Evolutionary conservation across 1,284 basidiomycete genomes (phyloP).

Genomic region (Thecaphora frezii): DNA sequence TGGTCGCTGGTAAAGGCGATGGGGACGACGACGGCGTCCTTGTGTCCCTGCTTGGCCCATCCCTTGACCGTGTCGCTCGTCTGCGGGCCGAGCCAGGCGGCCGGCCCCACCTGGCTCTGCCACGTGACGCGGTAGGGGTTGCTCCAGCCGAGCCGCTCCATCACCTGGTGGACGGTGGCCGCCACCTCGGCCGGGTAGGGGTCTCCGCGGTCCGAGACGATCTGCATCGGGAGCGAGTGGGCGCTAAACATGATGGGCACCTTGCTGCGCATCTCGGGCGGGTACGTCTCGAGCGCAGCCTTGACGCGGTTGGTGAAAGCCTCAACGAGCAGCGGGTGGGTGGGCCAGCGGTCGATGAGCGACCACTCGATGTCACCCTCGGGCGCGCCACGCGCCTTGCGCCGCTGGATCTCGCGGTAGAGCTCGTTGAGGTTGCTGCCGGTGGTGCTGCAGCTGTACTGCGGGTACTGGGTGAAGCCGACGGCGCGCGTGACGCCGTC

Average conservation of each 20-base stretch:
- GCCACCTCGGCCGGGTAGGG: slow-evolving; percentile 96
- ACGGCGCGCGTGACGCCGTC: slow-evolving; percentile 91
- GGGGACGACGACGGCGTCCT: slow-evolving; percentile 84
- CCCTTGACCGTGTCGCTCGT: slow-evolving; percentile 90
- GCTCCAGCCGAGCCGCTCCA: slow-evolving; percentile 53
- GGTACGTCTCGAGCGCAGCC: slow-evolving; percentile 77
- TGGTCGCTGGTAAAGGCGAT: slow-evolving; percentile 99
- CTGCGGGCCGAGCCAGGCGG: slow-evolving; percentile 97
- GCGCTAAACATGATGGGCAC: slow-evolving; percentile 92
- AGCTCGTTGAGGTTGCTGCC: slow-evolving; percentile 96
- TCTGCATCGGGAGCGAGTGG: slow-evolving; percentile 85
- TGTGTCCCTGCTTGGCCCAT: slow-evolving; percentile 81
- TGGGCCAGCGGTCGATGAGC: slow-evolving; percentile 97
- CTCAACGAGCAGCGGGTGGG: slow-evolving; percentile 88
- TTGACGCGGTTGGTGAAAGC: slow-evolving; percentile 88
- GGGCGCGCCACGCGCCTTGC: slow-evolving; percentile 46
- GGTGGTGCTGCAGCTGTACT: slow-evolving; percentile 97
- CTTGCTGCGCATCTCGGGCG: slow-evolving; percentile 68
- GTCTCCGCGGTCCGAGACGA: slow-evolving; percentile 73
- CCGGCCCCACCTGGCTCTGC: slow-evolving; percentile 97
- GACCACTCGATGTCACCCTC: slow-evolving; percentile 82
- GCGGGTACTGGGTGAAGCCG: slow-evolving; percentile 97
- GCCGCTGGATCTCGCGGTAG: slow-evolving; percentile 65
- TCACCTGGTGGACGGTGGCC: slow-evolving; percentile 68
- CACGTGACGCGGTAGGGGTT: slow-evolving; percentile 82